A percentile compares a stretch with the other conserved stretches of the same genome.
phyloP scores from a whole-genome alignment of 805 yeast species.

The Ogataea methanolica region DNA sequence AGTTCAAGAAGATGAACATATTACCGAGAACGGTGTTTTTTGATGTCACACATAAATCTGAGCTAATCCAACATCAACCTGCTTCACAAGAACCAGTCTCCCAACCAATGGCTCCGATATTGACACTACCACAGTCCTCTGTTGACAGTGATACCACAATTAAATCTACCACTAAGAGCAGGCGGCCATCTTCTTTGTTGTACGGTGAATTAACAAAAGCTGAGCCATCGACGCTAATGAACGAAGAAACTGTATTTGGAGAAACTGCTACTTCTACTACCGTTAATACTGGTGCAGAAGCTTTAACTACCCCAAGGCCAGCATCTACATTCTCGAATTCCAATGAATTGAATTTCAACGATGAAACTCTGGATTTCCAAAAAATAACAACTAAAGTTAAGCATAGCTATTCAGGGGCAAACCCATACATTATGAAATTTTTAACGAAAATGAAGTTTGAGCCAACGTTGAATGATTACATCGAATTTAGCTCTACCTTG shows the following conservation, averaged over 20 bases:
- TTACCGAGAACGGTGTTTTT: slow-evolving; percentile 51
- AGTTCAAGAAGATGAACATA: slow-evolving; percentile 31
- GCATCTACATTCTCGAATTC: slow-evolving; percentile 15
- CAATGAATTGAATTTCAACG: slow-evolving; percentile 19
- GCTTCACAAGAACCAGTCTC: background rate
- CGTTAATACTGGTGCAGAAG: background rate
- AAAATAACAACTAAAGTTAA: slow-evolving; percentile 23
- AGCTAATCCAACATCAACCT: slow-evolving; percentile 7
- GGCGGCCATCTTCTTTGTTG: slow-evolving; percentile 12
- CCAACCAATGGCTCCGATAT: slow-evolving; percentile 2
- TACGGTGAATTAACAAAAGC: slow-evolving; percentile 18
- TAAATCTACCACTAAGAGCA: slow-evolving; percentile 1
- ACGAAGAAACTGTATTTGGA: slow-evolving; percentile 21
- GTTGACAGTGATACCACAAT: slow-evolving; percentile 1
- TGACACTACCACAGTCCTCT: slow-evolving; percentile 7
- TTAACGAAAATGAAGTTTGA: slow-evolving; percentile 49
- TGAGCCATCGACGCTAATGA: slow-evolving; percentile 16
- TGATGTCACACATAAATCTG: slow-evolving; percentile 33
- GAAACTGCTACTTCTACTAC: slow-evolving; percentile 11
- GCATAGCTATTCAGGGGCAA: slow-evolving; percentile 65
- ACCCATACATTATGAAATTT: slow-evolving; percentile 56
- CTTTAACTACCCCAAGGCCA: slow-evolving; percentile 7
- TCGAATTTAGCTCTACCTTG: slow-evolving; percentile 57
- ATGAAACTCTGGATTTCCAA: slow-evolving; percentile 23
- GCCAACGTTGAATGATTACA: slow-evolving; percentile 54